Base-by-base conservation (phyloP, 2,329 filamentous ascomycete genomes). In the Microsporum ferrugineum region DNA sequence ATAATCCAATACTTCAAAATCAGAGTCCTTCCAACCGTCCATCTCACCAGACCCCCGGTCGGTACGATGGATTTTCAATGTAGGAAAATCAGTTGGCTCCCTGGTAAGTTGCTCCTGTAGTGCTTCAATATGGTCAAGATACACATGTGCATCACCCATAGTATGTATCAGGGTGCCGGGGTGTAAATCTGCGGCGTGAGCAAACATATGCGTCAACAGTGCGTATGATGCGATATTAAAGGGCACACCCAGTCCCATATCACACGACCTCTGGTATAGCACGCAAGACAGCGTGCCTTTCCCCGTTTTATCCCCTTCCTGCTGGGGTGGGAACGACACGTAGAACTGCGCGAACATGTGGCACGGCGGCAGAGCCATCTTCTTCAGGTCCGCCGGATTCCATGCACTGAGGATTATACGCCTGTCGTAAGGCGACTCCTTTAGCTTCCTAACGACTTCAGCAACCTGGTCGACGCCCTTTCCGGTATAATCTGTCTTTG, bases 271-370 rank as follows among this genome's bases (percentile, higher is more conserved):
- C 77, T 99, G 94, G 75, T 99, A 99, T 2, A 99, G 77, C 68
- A 95, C 84, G 68, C 91, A 95, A 71, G 94, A 88, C 23, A 99
- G 77, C 87, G 84, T 2, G 90, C 91, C 69, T 56, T 74, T 71
- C 70, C 2, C 68, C 68, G 27, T 68, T 60, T 65, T 65, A 61
- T 66, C 51, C 14, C 68, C 61, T 12, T 72, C 68, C 36, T 58
- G 60, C 7, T 72, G 71, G n/a, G 72, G 63, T 8, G 88, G 88
- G 71, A 85, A 95, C 0, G 86, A 88, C 17, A 95, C 90, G 72
- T 95, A 96, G 70, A 96, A 96, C 71, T 96, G 92, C 3, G 91
- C 91, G 78, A 96, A 96, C 89, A 96, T 95, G 76, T 96, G 92
- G 72, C 91, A 96, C 0, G 92, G 92, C 64, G 92, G 91, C 34